Conservation (phyloP, 2,329 filamentous ascomycete species). For the Calonectria naviculata region DNA sequence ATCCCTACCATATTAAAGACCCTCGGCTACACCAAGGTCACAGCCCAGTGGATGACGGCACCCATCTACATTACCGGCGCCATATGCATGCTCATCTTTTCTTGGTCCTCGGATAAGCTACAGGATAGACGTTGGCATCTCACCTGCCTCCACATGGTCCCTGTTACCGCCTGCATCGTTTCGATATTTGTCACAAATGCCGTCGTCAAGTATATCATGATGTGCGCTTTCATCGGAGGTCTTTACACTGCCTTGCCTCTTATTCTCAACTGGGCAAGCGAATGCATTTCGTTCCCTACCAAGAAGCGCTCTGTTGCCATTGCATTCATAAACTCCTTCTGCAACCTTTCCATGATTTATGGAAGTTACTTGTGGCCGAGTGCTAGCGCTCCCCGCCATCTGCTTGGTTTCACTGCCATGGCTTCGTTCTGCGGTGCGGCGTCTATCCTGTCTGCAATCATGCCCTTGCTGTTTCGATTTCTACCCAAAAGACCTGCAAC, state of each 20-base stretch:
- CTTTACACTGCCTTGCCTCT: constrained; percentile 26
- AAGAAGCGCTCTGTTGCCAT: constrained; percentile 29
- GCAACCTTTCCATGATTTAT: constrained; percentile 26
- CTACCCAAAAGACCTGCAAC: constrained; percentile 2
- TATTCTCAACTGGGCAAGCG: constrained; percentile 26
- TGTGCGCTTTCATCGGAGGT: constrained; percentile 21
- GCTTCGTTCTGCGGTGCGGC: not conserved
- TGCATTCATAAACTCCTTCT: constrained; percentile 28
- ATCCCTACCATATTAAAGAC: constrained; percentile 40
- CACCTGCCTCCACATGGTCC: constrained; percentile 25
- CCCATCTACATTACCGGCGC: constrained; percentile 37
- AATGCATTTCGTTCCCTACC: constrained; percentile 19
- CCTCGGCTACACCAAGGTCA: constrained; percentile 38
- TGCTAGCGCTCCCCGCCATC: constrained; percentile 17
- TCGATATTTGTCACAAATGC: constrained; percentile 11
- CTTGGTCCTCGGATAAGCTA: constrained; percentile 38
- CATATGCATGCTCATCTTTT: constrained; percentile 29
- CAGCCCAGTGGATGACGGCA: constrained; percentile 42
- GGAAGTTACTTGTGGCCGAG: constrained; percentile 30
- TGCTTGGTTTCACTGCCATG: constrained; percentile 21
- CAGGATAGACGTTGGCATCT: constrained; percentile 41
- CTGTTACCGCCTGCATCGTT: constrained; percentile 37
- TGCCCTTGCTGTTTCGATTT: constrained; percentile 3
- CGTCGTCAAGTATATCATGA: constrained; percentile 15
- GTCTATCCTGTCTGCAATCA: not conserved